Conservation (phyloP, 495 filamentous ascomycete species). For the Penicillium simplicissimum region DNA sequence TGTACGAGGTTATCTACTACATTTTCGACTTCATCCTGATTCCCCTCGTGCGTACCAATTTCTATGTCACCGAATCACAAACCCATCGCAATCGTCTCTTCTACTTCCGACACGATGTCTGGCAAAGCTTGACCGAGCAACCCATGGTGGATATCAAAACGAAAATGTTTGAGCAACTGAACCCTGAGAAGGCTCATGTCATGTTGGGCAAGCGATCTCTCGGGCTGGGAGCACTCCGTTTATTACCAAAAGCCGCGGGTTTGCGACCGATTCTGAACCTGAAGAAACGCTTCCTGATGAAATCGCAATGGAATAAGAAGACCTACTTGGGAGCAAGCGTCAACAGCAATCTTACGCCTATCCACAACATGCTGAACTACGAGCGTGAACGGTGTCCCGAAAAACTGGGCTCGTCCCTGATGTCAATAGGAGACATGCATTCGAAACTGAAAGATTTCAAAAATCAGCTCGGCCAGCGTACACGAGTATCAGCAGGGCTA, state of each 20-base stretch:
- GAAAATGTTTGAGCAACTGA: conserved; percentile 80
- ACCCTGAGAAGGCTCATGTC: conserved; percentile 52
- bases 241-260: conserved; percentile 72
- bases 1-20: conserved; percentile 87
- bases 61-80: conserved; percentile 92
- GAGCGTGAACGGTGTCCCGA: conserved; percentile 67
- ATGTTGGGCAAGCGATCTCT: conserved; percentile 63
- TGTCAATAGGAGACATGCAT: conserved; percentile 81
- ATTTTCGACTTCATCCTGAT: conserved; percentile 89
- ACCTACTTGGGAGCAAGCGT: conserved; percentile 67
- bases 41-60: conserved; percentile 81
- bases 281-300: conserved; percentile 57
- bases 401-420: conserved; percentile 71
- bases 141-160: conserved; percentile 67
- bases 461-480: conserved; percentile 20
- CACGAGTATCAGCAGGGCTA: background rate
- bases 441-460: conserved; percentile 71
- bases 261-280: conserved; percentile 88
- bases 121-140: conserved; percentile 74
- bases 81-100: conserved; percentile 78
- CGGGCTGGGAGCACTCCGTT: conserved; percentile 75
- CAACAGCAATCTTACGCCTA: conserved; percentile 75
- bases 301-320: conserved; percentile 44
- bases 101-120: conserved; percentile 93
- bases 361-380: conserved; percentile 72